A percentile compares a stretch with the other conserved stretches of the same genome.
Conservation (phyloP, 2,329 filamentous ascomycete genomes). For the Cladosporium velox region DNA sequence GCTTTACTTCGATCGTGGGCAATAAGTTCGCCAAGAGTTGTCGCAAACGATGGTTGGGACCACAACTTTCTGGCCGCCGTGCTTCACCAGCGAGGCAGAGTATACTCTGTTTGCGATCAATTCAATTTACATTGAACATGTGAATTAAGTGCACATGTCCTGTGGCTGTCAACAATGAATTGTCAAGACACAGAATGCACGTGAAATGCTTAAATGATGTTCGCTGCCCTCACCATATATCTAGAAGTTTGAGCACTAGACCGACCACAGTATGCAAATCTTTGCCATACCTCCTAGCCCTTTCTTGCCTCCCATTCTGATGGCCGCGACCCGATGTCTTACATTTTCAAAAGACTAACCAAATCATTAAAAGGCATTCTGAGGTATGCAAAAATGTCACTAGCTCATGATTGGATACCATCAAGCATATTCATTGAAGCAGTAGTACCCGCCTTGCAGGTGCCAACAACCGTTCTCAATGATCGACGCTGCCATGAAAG, state of each 20-base stretch:
- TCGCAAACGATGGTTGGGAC: conserved; percentile 4
- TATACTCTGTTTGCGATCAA: not conserved
- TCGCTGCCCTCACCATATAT: too few species aligned
- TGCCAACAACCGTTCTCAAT: not conserved
- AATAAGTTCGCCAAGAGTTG: conserved; percentile 18
- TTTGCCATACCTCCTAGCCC: not conserved
- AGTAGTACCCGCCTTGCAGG: not conserved
- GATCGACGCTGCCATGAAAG: not conserved
- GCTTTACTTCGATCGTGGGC: not conserved
- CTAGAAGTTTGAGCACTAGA: not conserved
- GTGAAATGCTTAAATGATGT: too few species aligned
- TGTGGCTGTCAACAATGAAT: too few species aligned
- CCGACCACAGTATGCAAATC: not conserved
- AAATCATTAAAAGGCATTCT: not conserved
- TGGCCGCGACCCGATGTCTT: not conserved
- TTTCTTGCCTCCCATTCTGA: not conserved
- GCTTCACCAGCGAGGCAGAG: not conserved
- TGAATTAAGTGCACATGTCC: not conserved
- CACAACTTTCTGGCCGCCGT: not conserved
- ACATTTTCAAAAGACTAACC: not conserved
- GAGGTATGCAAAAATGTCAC: not conserved
- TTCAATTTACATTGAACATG: not conserved
- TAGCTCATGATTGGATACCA: not conserved
- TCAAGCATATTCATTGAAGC: not conserved
- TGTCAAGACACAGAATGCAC: too few species aligned